Conservation (phyloP, 805 yeast species). For the Danielia reshetovae region DNA sequence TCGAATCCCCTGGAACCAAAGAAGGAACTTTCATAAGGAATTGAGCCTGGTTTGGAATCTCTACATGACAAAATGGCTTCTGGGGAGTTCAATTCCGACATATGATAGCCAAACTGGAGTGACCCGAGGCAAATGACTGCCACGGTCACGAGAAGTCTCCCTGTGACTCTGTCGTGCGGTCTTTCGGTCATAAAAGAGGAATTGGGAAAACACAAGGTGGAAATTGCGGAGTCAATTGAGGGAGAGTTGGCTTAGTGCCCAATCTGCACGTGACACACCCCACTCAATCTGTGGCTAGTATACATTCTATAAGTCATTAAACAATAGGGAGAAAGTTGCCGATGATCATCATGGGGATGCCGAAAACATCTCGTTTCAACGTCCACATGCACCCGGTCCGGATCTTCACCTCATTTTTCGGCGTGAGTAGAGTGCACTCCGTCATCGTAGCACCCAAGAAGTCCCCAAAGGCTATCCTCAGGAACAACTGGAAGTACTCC, state of each 20-base stretch:
- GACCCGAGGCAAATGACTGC: constrained; percentile 70
- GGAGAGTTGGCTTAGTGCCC: no score
- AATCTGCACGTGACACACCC: neutral
- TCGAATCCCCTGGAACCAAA: constrained; percentile 36
- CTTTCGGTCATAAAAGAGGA: neutral
- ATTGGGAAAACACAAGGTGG: no score
- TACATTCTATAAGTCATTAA: constrained; percentile 14
- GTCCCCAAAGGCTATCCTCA: constrained; percentile 86
- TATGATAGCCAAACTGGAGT: constrained; percentile 89
- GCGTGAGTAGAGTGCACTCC: constrained; percentile 73
- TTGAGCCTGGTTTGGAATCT: constrained; percentile 24
- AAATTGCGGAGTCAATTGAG: no score
- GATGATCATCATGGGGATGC: constrained; percentile 94
- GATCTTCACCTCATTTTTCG: constrained; percentile 49
- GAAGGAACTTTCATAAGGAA: constrained; percentile 34
- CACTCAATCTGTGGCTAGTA: neutral
- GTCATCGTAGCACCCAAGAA: constrained; percentile 83
- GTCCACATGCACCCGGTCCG: constrained; percentile 90
- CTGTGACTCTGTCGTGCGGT: constrained; percentile 18
- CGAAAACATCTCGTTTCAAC: constrained; percentile 89
- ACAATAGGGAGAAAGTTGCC: constrained; percentile 87
- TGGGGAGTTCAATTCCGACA: constrained; percentile 93
- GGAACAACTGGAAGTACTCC: constrained; percentile 82
- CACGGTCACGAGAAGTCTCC: constrained; percentile 40
- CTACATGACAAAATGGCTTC: constrained; percentile 63